Percentiles rank a stretch among this genome's conserved stretches.
Conservation (phyloP, 1,284 basidiomycete species). For the Porogramme epimiltina region DNA sequence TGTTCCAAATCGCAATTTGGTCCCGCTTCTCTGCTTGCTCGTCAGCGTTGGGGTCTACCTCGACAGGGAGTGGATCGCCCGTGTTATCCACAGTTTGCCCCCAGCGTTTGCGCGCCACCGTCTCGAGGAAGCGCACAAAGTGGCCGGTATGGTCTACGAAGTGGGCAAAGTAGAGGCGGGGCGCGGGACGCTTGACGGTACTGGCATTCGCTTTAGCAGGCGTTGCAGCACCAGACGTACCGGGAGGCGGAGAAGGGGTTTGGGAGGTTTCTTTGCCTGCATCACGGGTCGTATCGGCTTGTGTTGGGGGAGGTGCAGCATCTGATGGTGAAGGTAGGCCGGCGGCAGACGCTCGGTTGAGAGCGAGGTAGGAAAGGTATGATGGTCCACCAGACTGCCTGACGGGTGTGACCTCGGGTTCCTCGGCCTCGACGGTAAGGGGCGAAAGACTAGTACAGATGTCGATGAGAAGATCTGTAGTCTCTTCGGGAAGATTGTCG, state of each 20-base stretch:
- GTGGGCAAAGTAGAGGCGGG: conserved; percentile 89
- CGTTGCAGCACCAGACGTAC: conserved; percentile 23
- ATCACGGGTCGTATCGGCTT: conserved; percentile 47
- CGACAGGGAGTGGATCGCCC: conserved; percentile 13
- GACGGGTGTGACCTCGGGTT: conserved; percentile 32
- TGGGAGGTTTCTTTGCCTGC: conserved; percentile 37
- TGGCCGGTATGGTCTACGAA: conserved; percentile 89
- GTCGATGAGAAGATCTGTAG: conserved; percentile 90
- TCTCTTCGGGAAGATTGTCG: conserved; percentile 80
- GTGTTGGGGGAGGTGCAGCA: conserved; percentile 43
- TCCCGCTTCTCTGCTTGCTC: conserved; percentile 65
- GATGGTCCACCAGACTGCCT: conserved; percentile 49
- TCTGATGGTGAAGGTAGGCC: conserved; percentile 41
- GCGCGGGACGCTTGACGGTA: conserved; percentile 69
- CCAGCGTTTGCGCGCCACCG: conserved; percentile 82
- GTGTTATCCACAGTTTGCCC: conserved; percentile 64
- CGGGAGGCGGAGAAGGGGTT: conserved; percentile 31
- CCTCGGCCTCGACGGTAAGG: conserved; percentile 45
- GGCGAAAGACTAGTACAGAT: conserved; percentile 78
- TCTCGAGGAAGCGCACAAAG: conserved; percentile 89
- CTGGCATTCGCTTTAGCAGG: conserved; percentile 28
- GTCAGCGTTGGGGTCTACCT: conserved; percentile 38
- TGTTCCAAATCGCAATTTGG: conserved; percentile 94
- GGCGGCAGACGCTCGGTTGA: conserved; percentile 52
- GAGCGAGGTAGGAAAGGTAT: conserved; percentile 78